Base-by-base conservation (phyloP, 169 alveolate genomes). In the Eimeria acervulina region DNA sequence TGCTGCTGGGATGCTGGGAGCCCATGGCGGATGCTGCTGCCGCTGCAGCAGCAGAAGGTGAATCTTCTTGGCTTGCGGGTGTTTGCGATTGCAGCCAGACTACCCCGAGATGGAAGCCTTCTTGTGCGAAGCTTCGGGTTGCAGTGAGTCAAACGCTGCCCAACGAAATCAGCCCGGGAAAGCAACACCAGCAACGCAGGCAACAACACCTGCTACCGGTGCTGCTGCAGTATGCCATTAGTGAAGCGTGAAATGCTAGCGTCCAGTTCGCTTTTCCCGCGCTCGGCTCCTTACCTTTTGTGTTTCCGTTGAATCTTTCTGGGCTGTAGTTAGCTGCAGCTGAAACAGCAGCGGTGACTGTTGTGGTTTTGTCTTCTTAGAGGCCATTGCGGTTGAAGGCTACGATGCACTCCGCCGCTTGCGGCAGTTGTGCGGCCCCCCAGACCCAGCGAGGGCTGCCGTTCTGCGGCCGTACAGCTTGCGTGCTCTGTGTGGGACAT, bases 361-460 rank as follows among this genome's bases (percentile, higher is more conserved):
- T 33, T 80, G 72, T 44, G 63, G 44, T 68, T 44, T 36, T 38
- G 42, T 44, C 15, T 59, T 17, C 23, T 40, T 40, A 84, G 92
- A 59, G 92, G 92, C 92, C 55, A 84, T 84, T 55, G 92, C 78
- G 8, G 92, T 84, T n/a, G 92, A 84, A 40, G 92, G 92, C 52
- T 52, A 36, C 63, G 92, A 84, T 51, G 92, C 92, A 36, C 76
- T 84, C 4, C 92, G 92, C 66, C 92, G 92, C 59, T 59, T 84
- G 51, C 51, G 92, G 78, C 92, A 84, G 92, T 59, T 84, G 78
- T 84, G 92, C 80, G 92, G 92, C 42, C 92, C 92, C 55, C 61
- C 92, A 13, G 92, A 84, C 42, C 92, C 92, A 78, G 55, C 92
- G 52, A 84, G 92, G 36, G 92, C 92, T 15, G 92, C 92, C n/a